phyloP scores from a whole-genome alignment of 495 filamentous ascomycete genomes.

The Xylaria bambusicola region DNA sequence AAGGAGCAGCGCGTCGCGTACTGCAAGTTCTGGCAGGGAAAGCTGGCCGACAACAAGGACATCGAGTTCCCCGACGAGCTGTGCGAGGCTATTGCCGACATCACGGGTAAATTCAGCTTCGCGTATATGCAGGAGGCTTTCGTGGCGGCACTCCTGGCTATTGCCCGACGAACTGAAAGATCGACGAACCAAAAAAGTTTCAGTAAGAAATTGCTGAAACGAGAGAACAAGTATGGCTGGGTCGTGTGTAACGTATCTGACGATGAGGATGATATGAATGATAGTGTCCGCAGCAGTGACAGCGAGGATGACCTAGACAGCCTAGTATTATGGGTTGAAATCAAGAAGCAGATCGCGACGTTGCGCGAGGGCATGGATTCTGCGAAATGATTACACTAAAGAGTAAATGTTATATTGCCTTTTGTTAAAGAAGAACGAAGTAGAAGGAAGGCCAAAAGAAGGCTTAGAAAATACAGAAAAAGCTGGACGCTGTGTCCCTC shows the following conservation, averaged over 20 bases:
- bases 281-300: too few relatives aligned
- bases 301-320: constrained; percentile 44
- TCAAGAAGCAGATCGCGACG: constrained; percentile 58
- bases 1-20: constrained; percentile 57
- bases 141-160: constrained; percentile 57
- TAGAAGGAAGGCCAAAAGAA: too few relatives aligned
- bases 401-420: too few relatives aligned
- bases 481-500: too few relatives aligned
- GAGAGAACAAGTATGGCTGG: constrained; percentile 24
- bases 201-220: constrained; percentile 1
- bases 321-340: constrained; percentile 53
- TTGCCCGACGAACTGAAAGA: constrained; percentile 38
- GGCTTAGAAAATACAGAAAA: too few relatives aligned
- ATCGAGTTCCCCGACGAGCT: constrained; percentile 60
- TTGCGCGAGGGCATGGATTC: constrained; percentile 57
- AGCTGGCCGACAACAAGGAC: constrained; percentile 54
- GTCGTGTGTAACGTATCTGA: constrained; percentile 28
- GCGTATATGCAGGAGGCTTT: constrained; percentile 69
- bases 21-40: constrained; percentile 59
- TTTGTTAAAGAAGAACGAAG: too few relatives aligned
- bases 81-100: constrained; percentile 54
- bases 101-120: constrained; percentile 64
- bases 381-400: too few relatives aligned
- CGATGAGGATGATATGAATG: constrained; percentile 43
- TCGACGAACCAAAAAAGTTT: neutral